Conservation (phyloP, 139 green algal genomes). For the Medakamo hakoo region DNA sequence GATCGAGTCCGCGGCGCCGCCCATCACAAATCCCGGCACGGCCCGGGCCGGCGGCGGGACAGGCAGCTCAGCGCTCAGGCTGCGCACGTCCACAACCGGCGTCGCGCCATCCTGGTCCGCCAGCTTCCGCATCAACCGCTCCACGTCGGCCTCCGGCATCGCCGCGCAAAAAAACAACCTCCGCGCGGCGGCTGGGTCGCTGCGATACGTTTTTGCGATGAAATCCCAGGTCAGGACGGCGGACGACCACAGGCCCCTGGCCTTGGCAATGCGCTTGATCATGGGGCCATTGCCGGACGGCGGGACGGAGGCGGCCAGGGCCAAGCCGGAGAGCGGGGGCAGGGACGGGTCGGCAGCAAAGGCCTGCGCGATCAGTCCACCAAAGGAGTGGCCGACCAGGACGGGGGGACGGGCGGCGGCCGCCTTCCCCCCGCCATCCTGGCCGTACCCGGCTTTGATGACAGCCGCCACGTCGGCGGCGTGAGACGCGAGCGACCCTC, state of each 20-base stretch:
- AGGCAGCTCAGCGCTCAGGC: slow-evolving; percentile 30
- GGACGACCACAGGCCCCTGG: neutral
- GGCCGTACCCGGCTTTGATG: too few relatives aligned
- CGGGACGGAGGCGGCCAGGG: slow-evolving; percentile 35
- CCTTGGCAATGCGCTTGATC: slow-evolving; percentile 12
- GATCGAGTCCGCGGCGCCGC: slow-evolving; percentile 36
- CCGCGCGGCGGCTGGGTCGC: slow-evolving; percentile 19
- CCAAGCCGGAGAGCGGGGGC: slow-evolving; percentile 20
- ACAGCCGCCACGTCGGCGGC: slow-evolving; percentile 41
- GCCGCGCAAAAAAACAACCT: slow-evolving; percentile 53
- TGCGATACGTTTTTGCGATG: slow-evolving; percentile 42
- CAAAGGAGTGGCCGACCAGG: slow-evolving; percentile 67
- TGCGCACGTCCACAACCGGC: slow-evolving; percentile 33
- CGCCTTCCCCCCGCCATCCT: too few relatives aligned
- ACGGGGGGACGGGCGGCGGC: slow-evolving; percentile 36
- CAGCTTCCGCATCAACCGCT: slow-evolving; percentile 34
- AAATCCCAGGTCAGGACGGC: neutral
- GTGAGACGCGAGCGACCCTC: slow-evolving; percentile 36
- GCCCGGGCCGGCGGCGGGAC: slow-evolving; percentile 22
- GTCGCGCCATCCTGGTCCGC: slow-evolving; percentile 17
- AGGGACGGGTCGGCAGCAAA: slow-evolving; percentile 15
- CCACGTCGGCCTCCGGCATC: slow-evolving; percentile 33
- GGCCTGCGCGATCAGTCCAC: slow-evolving; percentile 58
- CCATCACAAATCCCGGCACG: slow-evolving; percentile 36
- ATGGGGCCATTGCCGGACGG: slow-evolving; percentile 47